Evolutionary conservation across 352 stramenopile genomes (phyloP), one percentile per base, ranked within the genome.

Genomic region (Phytopythium cucurbitacearum): DNA sequence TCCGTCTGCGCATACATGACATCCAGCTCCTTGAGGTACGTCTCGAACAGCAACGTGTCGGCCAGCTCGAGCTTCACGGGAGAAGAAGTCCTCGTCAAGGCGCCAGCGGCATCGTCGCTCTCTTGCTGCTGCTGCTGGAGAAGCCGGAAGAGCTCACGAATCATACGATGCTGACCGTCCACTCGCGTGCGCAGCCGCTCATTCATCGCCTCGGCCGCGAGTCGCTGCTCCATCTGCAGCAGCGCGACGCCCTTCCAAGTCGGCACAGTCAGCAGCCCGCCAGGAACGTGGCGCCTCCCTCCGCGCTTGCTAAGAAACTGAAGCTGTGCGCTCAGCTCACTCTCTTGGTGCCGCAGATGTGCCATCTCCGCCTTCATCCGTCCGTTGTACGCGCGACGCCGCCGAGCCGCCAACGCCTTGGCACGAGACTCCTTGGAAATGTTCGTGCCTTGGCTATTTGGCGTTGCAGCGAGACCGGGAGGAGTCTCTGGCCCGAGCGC

Each of bases 1-100:
- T 71, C 48, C 0, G 63, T 71, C 40, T 61, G 49, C 5, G 59
- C 59, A 10, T 71, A 67, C 21, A 67, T 40, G 16, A 51, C 34
- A 33, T 65, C 54, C 50, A 71, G 51, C 32, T 71, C 63, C 12
- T 37, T 46, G n/a, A 71, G 16, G 33, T 64, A 71, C 1, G 59
- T 59, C 51, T 62, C 59, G 39, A 60, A 52, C 53, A 65, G 16
- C 11, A 21, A 45, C 48, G n/a, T 40, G 7, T 48, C 41, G 7
- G 40, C 39, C 8, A 51, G 46, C 34, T 45, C 38, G 36, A 28
- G 15, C 4, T 41, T 32, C 21, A 15, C 40, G 5, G 28, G 3
- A 55, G 13, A 5, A 10, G 3, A 1, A 10, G 55, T 34, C 9
- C 45, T 48, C 15, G 53, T 53, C 9, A 38, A 13, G 7, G 53